Evolutionary conservation across 164 flowering plant genomes (phyloP).

Genomic region (Cinnamomum chago): DNA sequence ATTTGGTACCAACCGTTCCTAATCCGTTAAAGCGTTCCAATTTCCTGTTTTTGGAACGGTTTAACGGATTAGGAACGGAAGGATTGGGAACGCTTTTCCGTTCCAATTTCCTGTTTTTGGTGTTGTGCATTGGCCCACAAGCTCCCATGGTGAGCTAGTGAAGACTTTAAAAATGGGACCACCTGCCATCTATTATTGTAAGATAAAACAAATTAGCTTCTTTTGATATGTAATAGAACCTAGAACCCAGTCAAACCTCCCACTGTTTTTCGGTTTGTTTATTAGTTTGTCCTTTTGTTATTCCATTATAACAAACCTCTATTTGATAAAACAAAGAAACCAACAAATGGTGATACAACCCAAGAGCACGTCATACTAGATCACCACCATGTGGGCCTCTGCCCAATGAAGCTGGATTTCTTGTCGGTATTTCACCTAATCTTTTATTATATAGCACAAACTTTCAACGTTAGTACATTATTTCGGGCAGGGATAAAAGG

Average conservation of each 20-base stretch:
- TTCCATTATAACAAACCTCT: neutral
- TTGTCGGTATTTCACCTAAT: slow-evolving; percentile 5
- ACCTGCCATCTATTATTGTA: neutral
- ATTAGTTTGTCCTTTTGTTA: neutral
- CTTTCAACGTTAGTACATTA: neutral
- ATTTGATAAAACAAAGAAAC: neutral
- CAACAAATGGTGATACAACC: neutral
- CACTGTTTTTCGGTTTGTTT: neutral
- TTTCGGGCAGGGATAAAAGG: neutral
- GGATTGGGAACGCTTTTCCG: too few species aligned
- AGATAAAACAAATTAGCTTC: neutral
- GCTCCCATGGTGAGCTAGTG: too few species aligned
- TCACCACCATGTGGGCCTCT: neutral
- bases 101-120: too few species aligned
- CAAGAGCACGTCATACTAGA: neutral
- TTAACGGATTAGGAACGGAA: too few species aligned
- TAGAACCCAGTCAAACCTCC: neutral
- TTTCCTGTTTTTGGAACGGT: too few species aligned
- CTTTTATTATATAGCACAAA: neutral
- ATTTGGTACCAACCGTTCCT: too few species aligned
- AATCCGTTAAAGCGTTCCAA: too few species aligned
- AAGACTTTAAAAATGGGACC: neutral
- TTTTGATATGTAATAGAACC: neutral
- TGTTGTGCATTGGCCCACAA: too few species aligned
- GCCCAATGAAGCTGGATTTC: neutral